Evolutionary conservation across 2,329 filamentous ascomycete genomes (phyloP), one percentile per base, ranked within the genome.

Genomic region (Botrytis medusae): DNA sequence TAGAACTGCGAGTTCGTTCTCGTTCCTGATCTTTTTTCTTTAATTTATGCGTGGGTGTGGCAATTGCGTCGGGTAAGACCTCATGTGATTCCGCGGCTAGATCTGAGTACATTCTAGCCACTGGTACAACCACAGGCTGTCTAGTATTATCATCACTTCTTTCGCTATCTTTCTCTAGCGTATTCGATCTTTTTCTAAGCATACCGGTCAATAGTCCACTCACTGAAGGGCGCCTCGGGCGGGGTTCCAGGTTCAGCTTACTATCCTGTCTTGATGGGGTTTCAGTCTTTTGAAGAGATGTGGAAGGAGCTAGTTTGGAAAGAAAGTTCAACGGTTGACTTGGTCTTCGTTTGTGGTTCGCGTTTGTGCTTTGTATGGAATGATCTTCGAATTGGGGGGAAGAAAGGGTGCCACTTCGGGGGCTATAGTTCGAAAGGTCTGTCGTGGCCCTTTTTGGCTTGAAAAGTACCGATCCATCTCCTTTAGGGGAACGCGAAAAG

Each of bases 31-130:
- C 62, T 20, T 12, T n/a, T 10, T 57, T 72, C 37, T 20, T 67
- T 25, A 46, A 59, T 22, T 9, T 29, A 34, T 68, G 70, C 16
- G 61, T 42, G n/a, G 62, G 29, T 34, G 61, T 65, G 37, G 60
- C 37, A 54, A 44, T 18, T 8, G n/a, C 12, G 14, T 59, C 70
- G 22, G 70, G 46, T n/a, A 72, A 59, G 18, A 7, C 29, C 40
- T 72, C 70, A 16, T 22, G 34, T 5, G 62, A 60, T 68, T 46
- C 25, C 14, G 40, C 72, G 48, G 77, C 74, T 5, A 80, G 40
- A 25, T 80, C 77, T 3, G 77, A 76, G 63, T 80, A 78, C 34
- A 77, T 80, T 68, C 76, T 77, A 8, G 76, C 74, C 20, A 72
- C 71, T 7, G 77, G 77, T 22, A 78, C 20, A 34, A 69, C 25